Base-by-base conservation (phyloP, 163 green algal genomes). In the Chloromonas sp. region DNA sequence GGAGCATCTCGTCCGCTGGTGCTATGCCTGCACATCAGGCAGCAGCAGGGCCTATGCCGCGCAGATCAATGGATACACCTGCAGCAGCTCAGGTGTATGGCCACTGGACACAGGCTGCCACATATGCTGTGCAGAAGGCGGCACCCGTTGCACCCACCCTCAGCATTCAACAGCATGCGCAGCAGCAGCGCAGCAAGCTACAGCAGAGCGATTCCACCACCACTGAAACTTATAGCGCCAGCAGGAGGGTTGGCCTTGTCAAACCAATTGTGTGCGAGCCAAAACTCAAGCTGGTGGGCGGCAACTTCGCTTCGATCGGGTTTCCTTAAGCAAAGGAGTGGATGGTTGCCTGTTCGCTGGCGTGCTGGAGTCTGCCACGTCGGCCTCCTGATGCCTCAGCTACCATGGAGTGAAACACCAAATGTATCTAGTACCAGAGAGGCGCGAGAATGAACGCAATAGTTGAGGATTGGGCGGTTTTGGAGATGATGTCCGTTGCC, bases 191-290 rank as follows among this genome's bases (percentile, higher is more conserved):
- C 77, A 81, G 77, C 2, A n/a, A 60, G 13, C 71, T 36, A 36
- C 36, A 36, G 13, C 71, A 58, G 71, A 2, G 14, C 2, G 71
- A 57, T 2, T 11, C 13, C 5, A 36, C 36, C 77, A 81, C 1
- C 36, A 36, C 36, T 36, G 36, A 2, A 15, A 57, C n/a, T 57
- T 61, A 15, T 62, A 15, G 77, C 77, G 3, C n/a, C 14, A 2
- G n/a, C 77, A 14, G 66, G 3, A 60, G 13, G 36, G n/a, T 2
- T 3, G 77, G 13, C 14, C 77, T 57, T 2, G 77, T 57, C 77
- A 81, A 81, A 57, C 77, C 77, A 2, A 81, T 81, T 60, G 15
- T 60, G 77, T 81, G 77, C 77, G 77, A 81, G 77, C 77, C 77
- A 2, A 36, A 57, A 15, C n/a, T 2, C 77, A 3, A 11, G 77